phyloP scores from a whole-genome alignment of 1,284 basidiomycete genomes.

The Ustilago sp. region DNA sequence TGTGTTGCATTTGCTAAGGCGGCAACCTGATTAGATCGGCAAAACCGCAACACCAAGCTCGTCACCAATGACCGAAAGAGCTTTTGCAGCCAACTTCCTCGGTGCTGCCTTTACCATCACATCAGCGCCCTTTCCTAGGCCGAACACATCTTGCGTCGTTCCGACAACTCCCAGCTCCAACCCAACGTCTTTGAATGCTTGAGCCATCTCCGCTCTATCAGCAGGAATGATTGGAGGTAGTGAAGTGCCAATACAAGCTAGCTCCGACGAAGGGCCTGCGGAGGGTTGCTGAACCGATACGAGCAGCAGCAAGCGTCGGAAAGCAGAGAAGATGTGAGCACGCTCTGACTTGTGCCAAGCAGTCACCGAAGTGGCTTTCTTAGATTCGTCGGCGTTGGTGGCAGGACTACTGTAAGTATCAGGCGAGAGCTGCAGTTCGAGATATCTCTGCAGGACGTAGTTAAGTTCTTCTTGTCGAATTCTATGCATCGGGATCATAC shows the following conservation, averaged over 20 bases:
- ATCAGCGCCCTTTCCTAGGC: neutral
- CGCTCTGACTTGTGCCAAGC: conserved; percentile 28
- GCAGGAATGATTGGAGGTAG: conserved; percentile 21
- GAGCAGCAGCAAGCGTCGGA: conserved; percentile 27
- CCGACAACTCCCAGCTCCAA: conserved; percentile 31
- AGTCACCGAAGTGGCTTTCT: neutral
- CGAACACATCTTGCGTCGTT: conserved; percentile 14
- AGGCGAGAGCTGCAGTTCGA: conserved; percentile 29
- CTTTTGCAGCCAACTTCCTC: conserved; percentile 25
- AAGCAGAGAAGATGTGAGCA: conserved; percentile 38
- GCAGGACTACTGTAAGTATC: conserved; percentile 9
- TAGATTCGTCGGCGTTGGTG: too few relatives aligned
- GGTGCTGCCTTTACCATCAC: conserved; percentile 2
- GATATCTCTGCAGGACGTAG: conserved; percentile 75
- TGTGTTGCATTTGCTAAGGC: neutral
- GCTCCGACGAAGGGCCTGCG: conserved; percentile 8
- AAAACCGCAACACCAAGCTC: conserved; percentile 21
- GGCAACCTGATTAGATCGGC: neutral
- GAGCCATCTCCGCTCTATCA: conserved; percentile 12
- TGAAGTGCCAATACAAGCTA: conserved; percentile 29
- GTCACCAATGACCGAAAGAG: conserved; percentile 24
- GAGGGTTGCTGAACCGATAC: conserved; percentile 14
- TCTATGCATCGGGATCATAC: conserved; percentile 71
- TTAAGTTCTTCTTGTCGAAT: conserved; percentile 88
- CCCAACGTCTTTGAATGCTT: conserved; percentile 12